Evolutionary conservation across 1,139 yeast genomes (phyloP), one percentile per base, ranked within the genome.

Genomic region (Lodderomyces elongisporus): DNA sequence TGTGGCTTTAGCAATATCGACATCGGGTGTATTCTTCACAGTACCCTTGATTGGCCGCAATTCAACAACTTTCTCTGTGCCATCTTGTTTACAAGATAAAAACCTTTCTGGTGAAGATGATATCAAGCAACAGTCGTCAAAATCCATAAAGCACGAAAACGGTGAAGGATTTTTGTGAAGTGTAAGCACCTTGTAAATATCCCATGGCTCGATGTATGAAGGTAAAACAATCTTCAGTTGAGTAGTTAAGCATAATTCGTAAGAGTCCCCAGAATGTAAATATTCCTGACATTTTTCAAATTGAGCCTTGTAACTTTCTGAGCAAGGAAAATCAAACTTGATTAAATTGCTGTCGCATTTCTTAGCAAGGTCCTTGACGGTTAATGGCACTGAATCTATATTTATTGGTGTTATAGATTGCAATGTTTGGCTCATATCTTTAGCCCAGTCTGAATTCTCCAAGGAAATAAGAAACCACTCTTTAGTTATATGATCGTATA

Each of bases 31-130:
- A 45, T 87, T 88, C 41, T 67, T 75, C 1, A 93, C 95, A 0
- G 99, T 93, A 3, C 98, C 99, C 52, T 93, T 93, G 39, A 93
- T 91, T 1, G 99, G 99, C 33, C 97, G 70, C 48, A 91, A 68
- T 56, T 91, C 94, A 41, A 91, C 84, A 3, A 54, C 45, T 31
- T 62, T 58, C 1, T 40, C 35, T 0, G 32, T 37, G 13, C 36
- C 30, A 3, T 33, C 41, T 29, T 63, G 67, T 43, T 70, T 70
- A 96, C 97, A 93, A 3, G 82, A 75, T 37, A 93, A 58, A 50
- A 91, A 93, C 38, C 98, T 64, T 54, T 93, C 99, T 0, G 99
- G 99, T 0, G 97, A 89, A 0, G 96, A 82, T 1, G 96, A 87
- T 4, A 91, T 69, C 27, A 93, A 62, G 4, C 68, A 60, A 25